phyloP scores from a whole-genome alignment of 2,329 filamentous ascomycete genomes.

The Colletotrichum sidae region DNA sequence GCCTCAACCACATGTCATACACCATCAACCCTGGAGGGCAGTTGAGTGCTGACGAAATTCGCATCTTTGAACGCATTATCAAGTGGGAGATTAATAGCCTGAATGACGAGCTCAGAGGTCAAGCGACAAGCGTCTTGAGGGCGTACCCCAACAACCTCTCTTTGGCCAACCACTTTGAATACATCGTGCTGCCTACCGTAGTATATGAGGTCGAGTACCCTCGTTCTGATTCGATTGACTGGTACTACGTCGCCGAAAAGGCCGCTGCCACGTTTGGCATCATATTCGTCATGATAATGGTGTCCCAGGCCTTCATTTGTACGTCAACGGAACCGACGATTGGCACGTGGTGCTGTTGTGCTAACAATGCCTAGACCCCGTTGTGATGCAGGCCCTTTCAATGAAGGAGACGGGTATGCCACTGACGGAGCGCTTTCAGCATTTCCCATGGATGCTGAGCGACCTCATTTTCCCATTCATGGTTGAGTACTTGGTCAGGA shows the following conservation, averaged over 20 bases:
- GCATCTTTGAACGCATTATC: constrained; percentile 73
- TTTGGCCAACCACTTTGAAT: constrained; percentile 74
- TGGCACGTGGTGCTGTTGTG: too few species aligned
- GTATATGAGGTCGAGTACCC: constrained; percentile 86
- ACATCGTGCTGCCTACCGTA: constrained; percentile 79
- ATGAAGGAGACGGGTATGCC: constrained; percentile 76
- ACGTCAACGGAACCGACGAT: constrained; percentile 28
- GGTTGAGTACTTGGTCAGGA: constrained; percentile 74
- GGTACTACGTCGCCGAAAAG: constrained; percentile 82
- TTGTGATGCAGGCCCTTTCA: constrained; percentile 73
- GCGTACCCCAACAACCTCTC: constrained; percentile 79
- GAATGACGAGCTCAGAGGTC: constrained; percentile 73
- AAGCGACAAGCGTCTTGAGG: constrained; percentile 60
- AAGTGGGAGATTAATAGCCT: constrained; percentile 74
- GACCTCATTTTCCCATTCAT: constrained; percentile 84
- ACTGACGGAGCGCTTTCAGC: constrained; percentile 68
- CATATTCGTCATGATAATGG: constrained; percentile 82
- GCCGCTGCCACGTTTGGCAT: constrained; percentile 76
- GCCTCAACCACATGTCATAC: constrained; percentile 70
- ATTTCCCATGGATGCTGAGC: constrained; percentile 80
- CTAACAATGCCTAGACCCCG: constrained; percentile 61
- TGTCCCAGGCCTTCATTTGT: constrained; percentile 81
- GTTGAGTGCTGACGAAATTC: constrained; percentile 71
- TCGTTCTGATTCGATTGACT: constrained; percentile 74
- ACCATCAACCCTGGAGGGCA: constrained; percentile 71